These are phyloP conservation scores for Rhododendron williamsianum DNA, from an alignment of 148 eudicot genomes.

Conservation along the genomic window DNA sequence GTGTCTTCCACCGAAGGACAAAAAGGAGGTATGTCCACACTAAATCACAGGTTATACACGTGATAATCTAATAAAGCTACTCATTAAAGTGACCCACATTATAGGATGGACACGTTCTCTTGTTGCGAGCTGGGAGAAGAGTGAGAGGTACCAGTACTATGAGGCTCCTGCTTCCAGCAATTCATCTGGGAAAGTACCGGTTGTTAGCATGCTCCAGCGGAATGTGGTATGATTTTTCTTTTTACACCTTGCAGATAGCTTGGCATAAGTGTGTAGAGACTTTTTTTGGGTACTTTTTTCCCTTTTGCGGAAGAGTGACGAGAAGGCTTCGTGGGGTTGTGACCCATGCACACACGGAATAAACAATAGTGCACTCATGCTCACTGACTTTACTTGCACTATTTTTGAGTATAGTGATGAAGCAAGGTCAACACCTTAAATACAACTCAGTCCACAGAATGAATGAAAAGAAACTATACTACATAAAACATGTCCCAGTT, in stretches of 20 bases:
- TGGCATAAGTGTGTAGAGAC: background rate
- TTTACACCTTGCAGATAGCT: background rate
- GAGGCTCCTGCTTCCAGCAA: constrained; percentile 49
- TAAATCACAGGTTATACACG: constrained; percentile 1
- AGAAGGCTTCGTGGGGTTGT: background rate
- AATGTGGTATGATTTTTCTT: constrained; percentile 42
- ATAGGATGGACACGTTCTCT: constrained; percentile 65
- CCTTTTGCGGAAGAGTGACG: background rate
- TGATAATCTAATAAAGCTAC: constrained; percentile 1
- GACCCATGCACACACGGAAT: background rate
- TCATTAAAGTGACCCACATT: constrained; percentile 1
- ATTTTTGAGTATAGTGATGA: background rate
- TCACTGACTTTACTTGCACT: background rate
- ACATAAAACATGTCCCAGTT: background rate
- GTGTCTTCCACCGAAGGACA: constrained; percentile 42
- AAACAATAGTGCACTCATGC: background rate
- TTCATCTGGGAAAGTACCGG: constrained; percentile 29
- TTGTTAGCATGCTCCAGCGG: constrained; percentile 32
- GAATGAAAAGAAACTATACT: background rate
- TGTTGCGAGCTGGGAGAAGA: constrained; percentile 73
- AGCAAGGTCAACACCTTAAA: background rate
- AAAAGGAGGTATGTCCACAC: constrained; percentile 48
- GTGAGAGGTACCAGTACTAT: constrained; percentile 42
- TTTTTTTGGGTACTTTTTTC: background rate
- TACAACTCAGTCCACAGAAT: background rate